Percentiles rank a stretch among this genome's conserved stretches.
Conservation (phyloP, 257 asterid genomes). For the Solanum lycopersicoides region DNA sequence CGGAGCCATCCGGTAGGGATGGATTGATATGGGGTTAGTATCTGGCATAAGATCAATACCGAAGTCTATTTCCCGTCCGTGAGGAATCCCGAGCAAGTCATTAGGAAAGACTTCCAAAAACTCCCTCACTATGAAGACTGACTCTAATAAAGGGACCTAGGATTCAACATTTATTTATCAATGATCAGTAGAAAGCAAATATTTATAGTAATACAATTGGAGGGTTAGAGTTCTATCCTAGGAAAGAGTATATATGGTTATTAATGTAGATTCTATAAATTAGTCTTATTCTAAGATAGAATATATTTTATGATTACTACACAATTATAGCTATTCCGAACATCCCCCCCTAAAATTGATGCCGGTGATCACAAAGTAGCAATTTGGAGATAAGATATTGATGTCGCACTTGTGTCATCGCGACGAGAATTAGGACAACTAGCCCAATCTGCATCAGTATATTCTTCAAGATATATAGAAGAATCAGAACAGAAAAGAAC, state of each 20-base stretch:
- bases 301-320: not conserved
- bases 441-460: not conserved
- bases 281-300: not conserved
- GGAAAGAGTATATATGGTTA: not conserved
- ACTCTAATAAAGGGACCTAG: too few relatives aligned
- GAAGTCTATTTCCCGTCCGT: too few relatives aligned
- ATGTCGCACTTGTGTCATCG: not conserved
- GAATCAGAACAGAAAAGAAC: not conserved
- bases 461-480: not conserved
- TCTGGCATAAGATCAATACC: too few relatives aligned
- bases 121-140: too few relatives aligned
- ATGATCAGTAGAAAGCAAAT: not conserved
- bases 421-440: not conserved
- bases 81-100: too few relatives aligned
- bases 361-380: too few relatives aligned
- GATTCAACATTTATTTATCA: too few relatives aligned
- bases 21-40: too few relatives aligned
- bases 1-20: too few relatives aligned
- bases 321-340: not conserved
- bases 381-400: too few relatives aligned
- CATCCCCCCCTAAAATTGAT: not conserved
- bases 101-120: too few relatives aligned
- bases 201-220: not conserved
- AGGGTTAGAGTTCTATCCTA: not conserved
- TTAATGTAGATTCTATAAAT: not conserved